Evolutionary conservation across 2,329 filamentous ascomycete genomes (phyloP), one percentile per base, ranked within the genome.

Genomic region (Plectosphaerella sp.): DNA sequence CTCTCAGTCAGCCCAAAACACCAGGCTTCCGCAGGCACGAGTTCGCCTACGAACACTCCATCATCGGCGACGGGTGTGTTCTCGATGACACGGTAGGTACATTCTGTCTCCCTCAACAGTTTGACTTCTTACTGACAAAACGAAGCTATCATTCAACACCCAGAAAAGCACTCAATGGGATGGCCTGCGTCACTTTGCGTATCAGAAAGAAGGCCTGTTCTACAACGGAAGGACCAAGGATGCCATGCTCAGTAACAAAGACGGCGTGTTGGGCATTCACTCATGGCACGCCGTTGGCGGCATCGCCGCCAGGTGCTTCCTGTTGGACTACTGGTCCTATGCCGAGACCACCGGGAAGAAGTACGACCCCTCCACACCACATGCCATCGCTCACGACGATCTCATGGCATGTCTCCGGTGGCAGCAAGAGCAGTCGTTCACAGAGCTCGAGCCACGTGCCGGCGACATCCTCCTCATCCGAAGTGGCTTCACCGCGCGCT

Each of bases 271-370:
- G 69, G 68, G 58, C 5, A 39, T 60, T n/a, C 61, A 70, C 35
- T 59, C 65, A 11, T 48, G 46, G 46, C 46, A 48, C 33, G 14
- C 46, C 14, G 15, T 22, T 1, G 75, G 68, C 2, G 74, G 75
- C 20, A 69, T 80, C 3, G 72, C 72, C 2, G 76, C 75, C 3
- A 70, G 77, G 0, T 76, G 76, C 14, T 68, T 80, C 2, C 63
- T 80, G 0, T 61, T 80, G 0, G 81, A 84, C 60, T 83, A 75
- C 47, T 72, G 69, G 5, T 60, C 69, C 0, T 79, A 71, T 66
- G 72, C 72, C 8, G 62, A 71, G 22, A 58, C 57, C 0, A 63
- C 72, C 14, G 63, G 63, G 7, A 57, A 15, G 33, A 39, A 15
- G 3, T 48, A 48, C 25, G 46, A 48, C 20, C 46, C 46, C 12